A percentile compares a stretch with the other conserved stretches of the same genome.
These are phyloP conservation scores for Xylaria sp. DNA, from an alignment of 2,329 filamentous ascomycete species.

Conservation along the genomic window DNA sequence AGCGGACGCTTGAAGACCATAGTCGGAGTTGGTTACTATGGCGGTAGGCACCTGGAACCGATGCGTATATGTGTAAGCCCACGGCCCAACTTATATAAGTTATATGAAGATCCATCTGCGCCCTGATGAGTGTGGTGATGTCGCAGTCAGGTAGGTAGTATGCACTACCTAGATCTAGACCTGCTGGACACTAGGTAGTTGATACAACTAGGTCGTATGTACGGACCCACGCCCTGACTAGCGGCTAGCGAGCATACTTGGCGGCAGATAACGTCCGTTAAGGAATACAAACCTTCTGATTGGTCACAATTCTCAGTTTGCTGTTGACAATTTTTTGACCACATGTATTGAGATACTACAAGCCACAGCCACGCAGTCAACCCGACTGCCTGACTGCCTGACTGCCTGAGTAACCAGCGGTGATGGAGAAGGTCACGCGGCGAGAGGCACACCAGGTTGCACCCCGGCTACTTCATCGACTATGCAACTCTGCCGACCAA, in stretches of 20 bases:
- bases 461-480: slow-evolving; percentile 11
- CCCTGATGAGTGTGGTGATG: background rate
- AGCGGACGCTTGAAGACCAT: background rate
- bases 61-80: background rate
- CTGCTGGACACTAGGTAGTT: background rate
- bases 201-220: no score
- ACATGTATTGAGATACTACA: slow-evolving; percentile 20
- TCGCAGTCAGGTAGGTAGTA: background rate
- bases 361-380: background rate
- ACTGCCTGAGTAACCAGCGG: slow-evolving; percentile 7
- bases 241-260: slow-evolving; percentile 15
- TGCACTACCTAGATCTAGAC: background rate
- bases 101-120: background rate
- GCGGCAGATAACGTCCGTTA: slow-evolving; percentile 20
- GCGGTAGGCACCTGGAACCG: background rate
- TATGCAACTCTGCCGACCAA: slow-evolving; percentile 26
- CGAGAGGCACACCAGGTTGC: slow-evolving; percentile 20
- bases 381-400: no score
- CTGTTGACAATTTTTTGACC: slow-evolving; percentile 30
- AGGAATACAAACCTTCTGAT: slow-evolving; percentile 13
- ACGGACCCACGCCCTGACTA: slow-evolving; percentile 19
- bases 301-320: slow-evolving; percentile 20
- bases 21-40: background rate
- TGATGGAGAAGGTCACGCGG: slow-evolving; percentile 33
- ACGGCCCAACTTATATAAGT: background rate